These are phyloP conservation scores for Wallacemonas sp. DNA, from an alignment of 208 protist genomes.

Conservation along the genomic window DNA sequence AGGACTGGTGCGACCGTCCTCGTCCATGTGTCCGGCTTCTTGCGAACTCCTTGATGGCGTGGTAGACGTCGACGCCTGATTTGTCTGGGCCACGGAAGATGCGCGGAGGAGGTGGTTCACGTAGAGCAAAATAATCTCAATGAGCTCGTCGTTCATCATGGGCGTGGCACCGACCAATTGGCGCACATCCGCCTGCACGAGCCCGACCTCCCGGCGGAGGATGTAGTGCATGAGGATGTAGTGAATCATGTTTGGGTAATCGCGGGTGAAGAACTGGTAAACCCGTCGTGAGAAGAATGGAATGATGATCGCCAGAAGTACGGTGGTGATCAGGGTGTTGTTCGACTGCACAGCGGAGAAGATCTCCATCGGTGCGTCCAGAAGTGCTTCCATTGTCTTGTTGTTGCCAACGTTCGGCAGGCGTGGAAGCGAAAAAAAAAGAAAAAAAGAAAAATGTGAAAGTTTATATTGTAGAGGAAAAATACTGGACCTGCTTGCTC, in stretches of 20 bases:
- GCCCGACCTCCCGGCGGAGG: slow-evolving; percentile 27
- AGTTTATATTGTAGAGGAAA: background rate
- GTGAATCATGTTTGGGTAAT: slow-evolving; percentile 42
- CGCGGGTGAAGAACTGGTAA: slow-evolving; percentile 41
- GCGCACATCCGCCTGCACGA: slow-evolving; percentile 23
- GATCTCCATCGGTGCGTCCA: background rate
- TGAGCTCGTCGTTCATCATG: slow-evolving; percentile 21
- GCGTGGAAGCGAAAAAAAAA: background rate
- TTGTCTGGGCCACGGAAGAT: background rate
- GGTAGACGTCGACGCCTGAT: background rate
- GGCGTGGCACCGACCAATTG: slow-evolving; percentile 3
- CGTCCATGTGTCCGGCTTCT: background rate
- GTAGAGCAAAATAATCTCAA: slow-evolving; percentile 30
- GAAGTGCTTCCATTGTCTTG: background rate
- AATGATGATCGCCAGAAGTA: slow-evolving; percentile 42
- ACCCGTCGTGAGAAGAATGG: slow-evolving; percentile 35
- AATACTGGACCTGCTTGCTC: no score
- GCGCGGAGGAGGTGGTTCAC: slow-evolving; percentile 3
- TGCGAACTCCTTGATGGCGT: background rate
- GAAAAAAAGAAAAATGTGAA: no score
- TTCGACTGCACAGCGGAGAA: slow-evolving; percentile 17
- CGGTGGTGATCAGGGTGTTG: slow-evolving; percentile 22
- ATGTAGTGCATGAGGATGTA: slow-evolving; percentile 20
- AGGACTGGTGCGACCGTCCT: background rate
- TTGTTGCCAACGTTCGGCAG: no score